Conservation (phyloP, 228 moss, liverwort and hornwort species). For the Sphagnum magellanicum region DNA sequence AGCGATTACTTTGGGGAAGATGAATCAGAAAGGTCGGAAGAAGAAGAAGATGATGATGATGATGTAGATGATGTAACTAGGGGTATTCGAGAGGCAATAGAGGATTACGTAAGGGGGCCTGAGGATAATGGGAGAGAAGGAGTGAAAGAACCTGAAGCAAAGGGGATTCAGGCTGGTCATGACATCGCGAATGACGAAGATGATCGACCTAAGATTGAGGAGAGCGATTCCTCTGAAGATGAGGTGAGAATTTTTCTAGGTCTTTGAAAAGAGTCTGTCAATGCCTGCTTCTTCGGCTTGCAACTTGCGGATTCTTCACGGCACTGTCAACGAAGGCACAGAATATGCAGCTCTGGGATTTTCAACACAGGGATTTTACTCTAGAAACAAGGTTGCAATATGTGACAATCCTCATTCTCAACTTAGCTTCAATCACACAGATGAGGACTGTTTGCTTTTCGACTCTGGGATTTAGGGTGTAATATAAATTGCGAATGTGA, state of each 20-base stretch:
- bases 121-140: conserved; percentile 34
- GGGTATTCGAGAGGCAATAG: conserved; percentile 33
- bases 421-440: no score
- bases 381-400: no score
- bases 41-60: conserved; percentile 23
- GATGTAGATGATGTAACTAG: conserved; percentile 19
- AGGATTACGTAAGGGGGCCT: conserved; percentile 22
- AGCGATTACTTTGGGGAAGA: no score
- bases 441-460: no score
- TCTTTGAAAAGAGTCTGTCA: not conserved
- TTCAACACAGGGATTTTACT: no score
- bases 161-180: conserved; percentile 11
- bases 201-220: conserved; percentile 30
- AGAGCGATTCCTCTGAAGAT: conserved; percentile 65
- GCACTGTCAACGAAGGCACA: no score
- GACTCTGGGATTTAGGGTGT: no score
- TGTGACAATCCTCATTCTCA: no score
- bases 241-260: conserved; percentile 24
- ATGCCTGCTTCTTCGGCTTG: not conserved
- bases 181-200: conserved; percentile 21
- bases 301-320: no score
- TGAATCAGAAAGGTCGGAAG: conserved; percentile 19
- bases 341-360: no score
- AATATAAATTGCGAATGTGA: no score
- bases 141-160: conserved; percentile 8